These are phyloP conservation scores for Gaertneriomyces semiglobifer DNA, from an alignment of 192 early-diverging fungal genomes.

Conservation along the genomic window DNA sequence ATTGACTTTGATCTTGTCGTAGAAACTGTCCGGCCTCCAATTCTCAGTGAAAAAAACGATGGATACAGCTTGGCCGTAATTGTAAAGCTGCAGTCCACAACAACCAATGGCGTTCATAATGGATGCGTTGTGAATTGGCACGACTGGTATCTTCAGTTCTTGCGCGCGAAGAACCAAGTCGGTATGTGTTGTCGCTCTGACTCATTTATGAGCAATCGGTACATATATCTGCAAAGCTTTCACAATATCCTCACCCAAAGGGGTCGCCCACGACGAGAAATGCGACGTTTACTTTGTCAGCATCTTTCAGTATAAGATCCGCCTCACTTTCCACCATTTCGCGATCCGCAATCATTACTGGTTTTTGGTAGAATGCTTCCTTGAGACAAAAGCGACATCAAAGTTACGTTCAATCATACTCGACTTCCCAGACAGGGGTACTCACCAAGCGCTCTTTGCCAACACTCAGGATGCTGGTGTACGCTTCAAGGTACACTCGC, in stretches of 20 bases:
- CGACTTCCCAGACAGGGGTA: not conserved
- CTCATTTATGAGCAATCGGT: not conserved
- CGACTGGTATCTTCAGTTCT: conserved; percentile 79
- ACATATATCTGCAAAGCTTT: not conserved
- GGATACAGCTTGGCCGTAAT: conserved; percentile 97
- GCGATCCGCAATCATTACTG: conserved; percentile 85
- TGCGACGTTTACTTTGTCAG: conserved; percentile 84
- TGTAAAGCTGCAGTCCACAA: conserved; percentile 94
- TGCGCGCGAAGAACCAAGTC: conserved; percentile 93
- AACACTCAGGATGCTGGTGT: conserved; percentile 91
- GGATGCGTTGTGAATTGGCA: conserved; percentile 96
- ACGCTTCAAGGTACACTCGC: conserved; percentile 90
- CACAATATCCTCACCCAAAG: conserved; percentile 57
- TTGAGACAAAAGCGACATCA: conserved; percentile 16
- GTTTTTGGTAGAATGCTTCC: conserved; percentile 87
- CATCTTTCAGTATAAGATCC: conserved; percentile 82
- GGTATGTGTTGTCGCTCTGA: conserved; percentile 92
- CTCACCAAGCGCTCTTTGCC: conserved; percentile 71
- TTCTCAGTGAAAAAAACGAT: conserved; percentile 96
- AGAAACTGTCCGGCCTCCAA: conserved; percentile 97
- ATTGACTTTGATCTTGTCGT: conserved; percentile 90
- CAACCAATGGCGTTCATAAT: conserved; percentile 98
- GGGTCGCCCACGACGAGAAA: conserved; percentile 98
- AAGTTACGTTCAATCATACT: not conserved
- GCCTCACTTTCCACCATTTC: conserved; percentile 95